Base-by-base conservation (phyloP, 2,329 filamentous ascomycete genomes). In the Ophiostoma piceae region DNA sequence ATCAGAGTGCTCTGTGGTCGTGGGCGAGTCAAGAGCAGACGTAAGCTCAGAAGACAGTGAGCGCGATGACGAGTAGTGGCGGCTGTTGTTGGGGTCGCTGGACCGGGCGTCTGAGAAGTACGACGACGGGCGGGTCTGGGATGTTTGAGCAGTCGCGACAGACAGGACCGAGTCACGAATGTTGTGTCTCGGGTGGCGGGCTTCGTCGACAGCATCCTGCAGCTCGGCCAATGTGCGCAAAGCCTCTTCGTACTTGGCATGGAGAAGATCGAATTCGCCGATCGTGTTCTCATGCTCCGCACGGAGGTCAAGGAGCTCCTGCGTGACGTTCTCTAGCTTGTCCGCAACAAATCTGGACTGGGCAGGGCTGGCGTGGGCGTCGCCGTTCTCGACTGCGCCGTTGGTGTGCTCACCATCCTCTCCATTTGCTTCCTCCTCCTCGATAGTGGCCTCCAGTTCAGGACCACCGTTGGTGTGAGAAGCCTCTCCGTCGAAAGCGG, bases 31-130 rank as follows among this genome's bases (percentile, higher is more conserved):
- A 85, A 90, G 87, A 83, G 87, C 92, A 79, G 90, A 96, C 76
- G 92, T 96, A 78, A 97, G 86, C 82, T 98, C 95, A 81, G 92
- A 95, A 74, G 92, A 97, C 75, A 97, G 90, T 77, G 93, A 97
- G 79, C 90, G 92, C 82, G 92, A 94, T 76, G 91, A 94, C 80
- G 91, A 92, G 77, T 83, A 84, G 80, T 87, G 87, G 79, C 82
- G 81, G 74, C 81, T 82, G 82, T 88, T 85, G 81, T 89, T 93
- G 78, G 87, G 82, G 77, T 88, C 90, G 80, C 86, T 90, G 76
- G 88, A 87, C 81, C 87, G 88, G 76, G 84, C 83, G 77, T 93
- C 89, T 73, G 88, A 92, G 87, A 95, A 89, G 89, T 95, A 95
- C 84, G 93, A 94, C 70, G 87, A 85, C 14, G 91, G 90, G 29